These are phyloP conservation scores for Sergeia podlipaevii DNA, from an alignment of 208 protist species.

Conservation along the genomic window DNA sequence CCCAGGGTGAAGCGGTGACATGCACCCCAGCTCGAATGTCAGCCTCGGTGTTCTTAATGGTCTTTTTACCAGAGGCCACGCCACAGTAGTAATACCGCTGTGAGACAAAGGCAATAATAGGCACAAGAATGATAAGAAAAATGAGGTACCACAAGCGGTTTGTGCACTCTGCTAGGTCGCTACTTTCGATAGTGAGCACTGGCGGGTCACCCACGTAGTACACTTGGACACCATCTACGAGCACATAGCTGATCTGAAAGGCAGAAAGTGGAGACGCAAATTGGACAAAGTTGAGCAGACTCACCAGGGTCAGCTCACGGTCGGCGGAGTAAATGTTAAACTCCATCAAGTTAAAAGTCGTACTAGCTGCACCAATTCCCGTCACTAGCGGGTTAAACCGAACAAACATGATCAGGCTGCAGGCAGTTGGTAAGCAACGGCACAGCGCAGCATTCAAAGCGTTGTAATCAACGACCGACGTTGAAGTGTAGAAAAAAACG, in stretches of 20 bases:
- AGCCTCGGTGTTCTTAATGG: conserved; percentile 33
- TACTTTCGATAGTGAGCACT: conserved; percentile 19
- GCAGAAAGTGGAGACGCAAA: conserved; percentile 41
- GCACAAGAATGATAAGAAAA: conserved; percentile 72
- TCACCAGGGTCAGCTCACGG: conserved; percentile 31
- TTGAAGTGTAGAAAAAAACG: conserved; percentile 9
- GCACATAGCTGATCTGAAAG: conserved; percentile 42
- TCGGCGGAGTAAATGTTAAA: conserved; percentile 11
- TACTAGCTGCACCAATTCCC: not conserved
- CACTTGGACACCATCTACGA: conserved; percentile 24
- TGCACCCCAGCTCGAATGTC: conserved; percentile 73
- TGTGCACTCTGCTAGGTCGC: conserved; percentile 30
- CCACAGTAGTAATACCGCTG: conserved; percentile 52
- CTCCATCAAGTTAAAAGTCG: conserved; percentile 15
- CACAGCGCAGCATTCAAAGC: conserved; percentile 22
- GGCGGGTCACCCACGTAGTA: conserved; percentile 28
- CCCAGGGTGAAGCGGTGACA: not conserved
- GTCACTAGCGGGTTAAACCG: conserved; percentile 4
- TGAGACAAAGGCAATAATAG: conserved; percentile 47
- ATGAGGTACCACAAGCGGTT: conserved; percentile 80
- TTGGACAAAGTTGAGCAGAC: conserved; percentile 32
- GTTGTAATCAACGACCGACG: not conserved
- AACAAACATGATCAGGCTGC: conserved; percentile 21
- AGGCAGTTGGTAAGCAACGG: conserved; percentile 27
- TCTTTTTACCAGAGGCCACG: conserved; percentile 36